Evolutionary conservation across 2,329 filamentous ascomycete genomes (phyloP).

Genomic region (Ophiostoma sp.): DNA sequence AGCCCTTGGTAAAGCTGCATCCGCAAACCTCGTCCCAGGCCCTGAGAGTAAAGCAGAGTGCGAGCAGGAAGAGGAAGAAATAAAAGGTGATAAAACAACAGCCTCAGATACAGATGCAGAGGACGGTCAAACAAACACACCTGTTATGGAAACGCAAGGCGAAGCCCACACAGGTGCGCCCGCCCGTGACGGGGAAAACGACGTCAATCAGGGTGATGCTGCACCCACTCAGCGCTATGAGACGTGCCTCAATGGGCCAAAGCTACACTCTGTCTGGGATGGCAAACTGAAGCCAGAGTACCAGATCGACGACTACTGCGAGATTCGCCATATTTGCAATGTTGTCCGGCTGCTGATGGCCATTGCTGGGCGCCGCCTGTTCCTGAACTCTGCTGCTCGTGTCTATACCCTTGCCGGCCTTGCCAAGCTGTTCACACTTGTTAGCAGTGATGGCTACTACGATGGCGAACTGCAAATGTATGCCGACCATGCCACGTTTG

Average conservation of each 20-base stretch:
- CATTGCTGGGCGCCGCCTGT: conserved; percentile 43
- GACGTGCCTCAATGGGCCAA: too few species aligned
- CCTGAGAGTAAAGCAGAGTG: not conserved
- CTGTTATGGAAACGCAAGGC: too few species aligned
- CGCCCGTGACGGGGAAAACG: too few species aligned
- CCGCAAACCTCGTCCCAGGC: not conserved
- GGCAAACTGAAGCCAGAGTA: conserved; percentile 29
- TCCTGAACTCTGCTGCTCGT: conserved; percentile 59
- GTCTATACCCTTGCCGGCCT: conserved; percentile 62
- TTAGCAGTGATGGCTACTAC: conserved; percentile 11
- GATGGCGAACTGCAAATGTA: not conserved
- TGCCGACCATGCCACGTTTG: not conserved
- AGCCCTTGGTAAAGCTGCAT: not conserved
- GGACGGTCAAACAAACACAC: not conserved
- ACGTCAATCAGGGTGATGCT: too few species aligned
- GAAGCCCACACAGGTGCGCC: too few species aligned
- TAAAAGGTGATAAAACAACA: too few species aligned
- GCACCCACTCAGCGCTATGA: too few species aligned
- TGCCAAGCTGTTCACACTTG: conserved; percentile 54
- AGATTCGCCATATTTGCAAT: conserved; percentile 55
- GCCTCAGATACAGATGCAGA: not conserved
- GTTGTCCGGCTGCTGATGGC: conserved; percentile 58
- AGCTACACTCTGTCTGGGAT: conserved; percentile 19
- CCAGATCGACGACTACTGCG: conserved; percentile 56
- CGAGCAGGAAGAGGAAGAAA: too few species aligned